Percentiles rank a stretch among this genome's conserved stretches.
Conservation (phyloP, 331 rosid species). For the Malus hybrid region DNA sequence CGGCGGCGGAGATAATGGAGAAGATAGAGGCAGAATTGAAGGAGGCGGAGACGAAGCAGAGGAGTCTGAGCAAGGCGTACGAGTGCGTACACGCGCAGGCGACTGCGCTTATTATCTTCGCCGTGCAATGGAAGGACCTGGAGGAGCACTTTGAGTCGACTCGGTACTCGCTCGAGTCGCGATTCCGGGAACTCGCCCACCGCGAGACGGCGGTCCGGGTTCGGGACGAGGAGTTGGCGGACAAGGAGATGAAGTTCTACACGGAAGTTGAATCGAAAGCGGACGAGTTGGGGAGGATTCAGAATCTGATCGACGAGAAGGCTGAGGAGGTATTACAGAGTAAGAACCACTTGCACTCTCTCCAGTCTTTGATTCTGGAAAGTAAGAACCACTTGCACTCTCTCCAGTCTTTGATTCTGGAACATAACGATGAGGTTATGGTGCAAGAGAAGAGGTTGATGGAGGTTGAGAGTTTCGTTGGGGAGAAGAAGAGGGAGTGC, state of each 20-base stretch:
- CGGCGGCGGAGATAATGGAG: slow-evolving; percentile 23
- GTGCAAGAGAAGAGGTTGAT: slow-evolving; percentile 16
- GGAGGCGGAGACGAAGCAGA: slow-evolving; percentile 30
- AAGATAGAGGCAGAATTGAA: slow-evolving; percentile 17
- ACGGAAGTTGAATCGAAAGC: background rate
- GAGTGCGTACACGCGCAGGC: slow-evolving; percentile 32
- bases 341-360: background rate
- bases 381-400: background rate
- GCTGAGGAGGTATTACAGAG: background rate
- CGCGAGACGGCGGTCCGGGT: slow-evolving; percentile 12
- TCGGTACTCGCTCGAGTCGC: slow-evolving; percentile 11
- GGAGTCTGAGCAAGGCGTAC: slow-evolving; percentile 17
- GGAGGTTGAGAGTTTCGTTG: background rate
- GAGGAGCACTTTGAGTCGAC: slow-evolving; percentile 36
- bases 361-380: too few relatives aligned
- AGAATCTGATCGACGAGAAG: slow-evolving; percentile 7
- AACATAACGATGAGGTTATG: slow-evolving; percentile 23
- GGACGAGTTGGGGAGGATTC: slow-evolving; percentile 1
- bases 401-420: slow-evolving; percentile 19
- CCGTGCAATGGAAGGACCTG: slow-evolving; percentile 46
- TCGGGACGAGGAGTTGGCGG: slow-evolving; percentile 16
- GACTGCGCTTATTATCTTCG: slow-evolving; percentile 9
- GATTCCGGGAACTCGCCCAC: slow-evolving; percentile 1
- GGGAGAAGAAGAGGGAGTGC: slow-evolving; percentile 19
- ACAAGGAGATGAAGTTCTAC: background rate